Evolutionary conservation across 1,284 basidiomycete species (phyloP), one percentile per base, ranked within the genome.

Genomic region (Leccinum pallidistipes): DNA sequence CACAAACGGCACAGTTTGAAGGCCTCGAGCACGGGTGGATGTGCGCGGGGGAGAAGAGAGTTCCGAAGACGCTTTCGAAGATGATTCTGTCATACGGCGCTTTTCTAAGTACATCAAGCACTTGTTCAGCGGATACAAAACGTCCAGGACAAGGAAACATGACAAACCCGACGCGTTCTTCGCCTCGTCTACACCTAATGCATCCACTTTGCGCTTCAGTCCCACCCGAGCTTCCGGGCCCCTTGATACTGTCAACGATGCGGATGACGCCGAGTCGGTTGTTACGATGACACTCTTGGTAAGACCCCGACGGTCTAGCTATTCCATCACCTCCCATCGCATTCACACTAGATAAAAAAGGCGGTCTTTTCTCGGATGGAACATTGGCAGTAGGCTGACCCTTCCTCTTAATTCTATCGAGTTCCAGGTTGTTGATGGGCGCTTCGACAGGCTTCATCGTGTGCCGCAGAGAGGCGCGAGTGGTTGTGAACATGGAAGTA

Each of bases 341-440:
- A 47, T 63, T 69, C 38, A 24, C 1, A 24, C 60, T 59, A 32
- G 63, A 59, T n/a, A 21, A 92, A 72, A 68, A 92, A 92, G 3
- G 86, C 88, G 0, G 86, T 87, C 87, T 91, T 71, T 91, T 90
- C 64, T 92, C 91, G 4, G 85, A 80, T 0, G 87, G 81, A 7
- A 92, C 79, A 31, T 86, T 24, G 24, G 3, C 24, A 24, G 24
- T 24, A 3, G 24, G 24, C 24, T 24, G 24, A 3, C 24, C 24
- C 24, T 24, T 24, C 24, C 24, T 24, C 3, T 24, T 24, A 3
- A 3, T 24, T 3, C 24, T 24, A 24, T 3, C 3, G 3, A 24
- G 24, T 24, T 3, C 24, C 24, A 3, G 24, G 24, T 24, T 24
- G 24, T 24, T 24, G 24, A 24, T 24, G 24, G 24, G 24, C 24